A percentile compares a stretch with the other conserved stretches of the same genome.
Evolutionary conservation across 2,329 filamentous ascomycete species (phyloP).

Genomic region (Cercospora sp.): DNA sequence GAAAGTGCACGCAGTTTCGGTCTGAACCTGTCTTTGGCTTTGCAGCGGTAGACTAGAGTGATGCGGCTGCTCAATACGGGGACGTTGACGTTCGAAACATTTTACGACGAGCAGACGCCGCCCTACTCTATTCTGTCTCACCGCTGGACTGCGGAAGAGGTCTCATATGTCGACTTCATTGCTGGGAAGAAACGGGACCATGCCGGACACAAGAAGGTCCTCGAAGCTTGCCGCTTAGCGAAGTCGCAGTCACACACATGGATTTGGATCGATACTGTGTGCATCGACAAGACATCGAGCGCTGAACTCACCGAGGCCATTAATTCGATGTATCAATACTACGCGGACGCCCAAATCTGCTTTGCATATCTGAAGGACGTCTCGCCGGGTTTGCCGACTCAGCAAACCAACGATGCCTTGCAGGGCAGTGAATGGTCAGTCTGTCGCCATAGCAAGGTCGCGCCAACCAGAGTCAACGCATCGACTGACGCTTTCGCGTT

Average conservation of each 20-base stretch:
- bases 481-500: background rate
- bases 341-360: conserved; percentile 9
- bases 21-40: background rate
- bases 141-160: conserved; percentile 27
- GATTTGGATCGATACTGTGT: conserved; percentile 22
- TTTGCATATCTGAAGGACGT: conserved; percentile 15
- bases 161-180: conserved; percentile 23
- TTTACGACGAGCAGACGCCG: conserved; percentile 20
- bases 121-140: conserved; percentile 34
- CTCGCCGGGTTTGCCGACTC: background rate
- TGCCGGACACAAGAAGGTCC: conserved; percentile 18
- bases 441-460: background rate
- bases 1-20: background rate
- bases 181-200: background rate
- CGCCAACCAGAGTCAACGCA: background rate
- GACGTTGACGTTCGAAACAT: conserved; percentile 28
- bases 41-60: too few species aligned
- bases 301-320: conserved; percentile 46
- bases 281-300: conserved; percentile 41
- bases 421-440: conserved; percentile 12
- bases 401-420: background rate
- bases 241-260: conserved; percentile 25
- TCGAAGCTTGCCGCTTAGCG: conserved; percentile 9
- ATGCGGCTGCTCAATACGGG: conserved; percentile 31
- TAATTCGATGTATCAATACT: conserved; percentile 31